Base-by-base conservation (phyloP, 768 basidiomycete genomes). In the Suillus fuscotomentosus region DNA sequence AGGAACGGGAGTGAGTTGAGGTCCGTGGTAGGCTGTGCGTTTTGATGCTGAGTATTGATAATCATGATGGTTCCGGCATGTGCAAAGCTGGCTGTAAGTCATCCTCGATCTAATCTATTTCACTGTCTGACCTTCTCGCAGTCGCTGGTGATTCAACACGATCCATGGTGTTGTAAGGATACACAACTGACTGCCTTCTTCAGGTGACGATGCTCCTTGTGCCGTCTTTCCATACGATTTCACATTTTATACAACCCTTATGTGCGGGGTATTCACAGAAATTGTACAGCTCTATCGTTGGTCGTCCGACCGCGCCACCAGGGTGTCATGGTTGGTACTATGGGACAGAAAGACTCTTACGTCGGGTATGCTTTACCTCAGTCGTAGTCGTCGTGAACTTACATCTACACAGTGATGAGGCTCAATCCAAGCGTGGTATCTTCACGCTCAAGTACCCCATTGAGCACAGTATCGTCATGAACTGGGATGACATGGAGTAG, bases 401-500 rank as follows among this genome's bases (percentile, higher is more conserved):
- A 42, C 39, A 55, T 24, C 39, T 53, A 27, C 15, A 6, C 71
- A 93, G 93, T 70, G 94, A 95, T 69, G 94, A 95, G 75, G 93
- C 93, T 45, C 93, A 95, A 75, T 90, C 93, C 41, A 95, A 97
- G 84, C 91, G 95, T 79, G 95, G 95, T 84, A 94, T 97, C 77
- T 84, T 97, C 67, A 91, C 90, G 53, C 80, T 97, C 71, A 95
- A 95, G 80, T 94, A 97, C 81, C 95, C 93, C 61, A 94, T 94
- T 70, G 92, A 95, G 77, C 93, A 94, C 80, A 92, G 93, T 79
- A 91, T 94, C 74, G 92, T 97, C 77, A 95, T 94, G 78, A 95
- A 97, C 88, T 97, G 95, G 95, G 95, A 96, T 73, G 95, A 96
- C 80, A 96, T 96, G 94, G 95, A 97, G 83, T 95, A 96, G 82